phyloP scores from a whole-genome alignment of 768 basidiomycete species.

The Kwoniella sp. region DNA sequence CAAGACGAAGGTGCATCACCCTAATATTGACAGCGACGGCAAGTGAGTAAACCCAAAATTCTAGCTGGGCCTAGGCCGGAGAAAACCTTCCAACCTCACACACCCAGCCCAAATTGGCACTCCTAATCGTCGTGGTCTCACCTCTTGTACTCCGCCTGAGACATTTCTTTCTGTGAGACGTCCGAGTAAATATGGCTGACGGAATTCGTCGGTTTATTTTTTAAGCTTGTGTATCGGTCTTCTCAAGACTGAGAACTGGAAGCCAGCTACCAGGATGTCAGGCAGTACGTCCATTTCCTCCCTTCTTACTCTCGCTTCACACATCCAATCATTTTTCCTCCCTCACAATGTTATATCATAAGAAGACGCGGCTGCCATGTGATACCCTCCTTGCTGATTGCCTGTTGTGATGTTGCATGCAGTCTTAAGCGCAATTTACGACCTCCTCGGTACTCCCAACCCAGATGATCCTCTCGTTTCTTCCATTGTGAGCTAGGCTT shows the following conservation, averaged over 20 bases:
- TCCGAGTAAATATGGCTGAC: no score
- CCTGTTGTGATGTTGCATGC: neutral
- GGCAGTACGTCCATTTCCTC: conserved; percentile 32
- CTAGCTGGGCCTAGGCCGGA: no score
- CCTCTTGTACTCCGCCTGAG: no score
- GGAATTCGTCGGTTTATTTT: no score
- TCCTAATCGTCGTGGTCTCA: no score
- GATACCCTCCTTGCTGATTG: no score
- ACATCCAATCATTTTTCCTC: neutral
- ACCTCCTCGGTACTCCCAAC: conserved; percentile 54
- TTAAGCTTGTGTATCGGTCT: conserved; percentile 55
- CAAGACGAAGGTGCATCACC: conserved; percentile 55
- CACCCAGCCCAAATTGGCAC: no score
- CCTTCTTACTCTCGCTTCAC: neutral
- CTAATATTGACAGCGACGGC: conserved; percentile 56
- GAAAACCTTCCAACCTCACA: no score
- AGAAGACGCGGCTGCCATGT: no score
- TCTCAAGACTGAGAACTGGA: conserved; percentile 57
- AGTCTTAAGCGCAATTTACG: conserved; percentile 54
- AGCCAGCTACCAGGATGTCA: conserved; percentile 56
- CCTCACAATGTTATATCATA: neutral
- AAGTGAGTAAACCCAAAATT: conserved; percentile 48
- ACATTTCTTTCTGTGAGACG: no score
- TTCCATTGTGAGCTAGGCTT: conserved; percentile 45
- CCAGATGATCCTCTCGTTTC: conserved; percentile 57